Evolutionary conservation across 495 filamentous ascomycete species (phyloP).

Genomic region (Parmelia sp.): DNA sequence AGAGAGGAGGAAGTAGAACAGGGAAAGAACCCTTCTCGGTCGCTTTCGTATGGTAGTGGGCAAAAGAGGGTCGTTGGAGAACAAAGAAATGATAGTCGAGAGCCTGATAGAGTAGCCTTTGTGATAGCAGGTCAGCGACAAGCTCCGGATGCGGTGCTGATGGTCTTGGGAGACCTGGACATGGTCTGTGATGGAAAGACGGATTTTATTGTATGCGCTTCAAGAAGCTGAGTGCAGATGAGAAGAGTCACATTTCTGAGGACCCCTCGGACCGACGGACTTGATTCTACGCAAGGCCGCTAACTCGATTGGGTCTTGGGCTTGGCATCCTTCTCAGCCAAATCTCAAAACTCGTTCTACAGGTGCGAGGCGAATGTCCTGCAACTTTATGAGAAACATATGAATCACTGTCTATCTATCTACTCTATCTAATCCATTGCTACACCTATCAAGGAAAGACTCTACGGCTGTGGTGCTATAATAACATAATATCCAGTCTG

Average conservation of each 20-base stretch:
- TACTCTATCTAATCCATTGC: too few relatives aligned
- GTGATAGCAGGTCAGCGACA: not conserved
- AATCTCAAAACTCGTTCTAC: too few relatives aligned
- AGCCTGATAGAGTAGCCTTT: not conserved
- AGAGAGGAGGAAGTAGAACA: not conserved
- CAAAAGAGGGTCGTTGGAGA: not conserved
- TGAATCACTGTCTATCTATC: too few relatives aligned
- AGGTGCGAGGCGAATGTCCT: too few relatives aligned
- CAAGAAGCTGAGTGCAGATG: not conserved
- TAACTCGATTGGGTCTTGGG: too few relatives aligned
- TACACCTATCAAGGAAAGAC: not conserved
- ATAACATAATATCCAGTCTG: not conserved
- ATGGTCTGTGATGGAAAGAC: not conserved
- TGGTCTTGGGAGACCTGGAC: not conserved
- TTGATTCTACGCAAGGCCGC: too few relatives aligned
- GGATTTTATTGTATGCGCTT: not conserved
- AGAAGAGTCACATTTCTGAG: not conserved
- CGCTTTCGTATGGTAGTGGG: not conserved
- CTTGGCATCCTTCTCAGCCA: too few relatives aligned
- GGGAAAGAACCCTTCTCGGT: too few relatives aligned
- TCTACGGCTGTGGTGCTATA: not conserved
- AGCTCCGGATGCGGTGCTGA: not conserved
- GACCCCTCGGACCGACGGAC: too few relatives aligned
- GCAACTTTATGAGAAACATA: too few relatives aligned
- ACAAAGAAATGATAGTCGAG: slow-evolving; percentile 2